phyloP scores from a whole-genome alignment of 371 early-diverging fungal genomes.

The Lichtheimia ornata region DNA sequence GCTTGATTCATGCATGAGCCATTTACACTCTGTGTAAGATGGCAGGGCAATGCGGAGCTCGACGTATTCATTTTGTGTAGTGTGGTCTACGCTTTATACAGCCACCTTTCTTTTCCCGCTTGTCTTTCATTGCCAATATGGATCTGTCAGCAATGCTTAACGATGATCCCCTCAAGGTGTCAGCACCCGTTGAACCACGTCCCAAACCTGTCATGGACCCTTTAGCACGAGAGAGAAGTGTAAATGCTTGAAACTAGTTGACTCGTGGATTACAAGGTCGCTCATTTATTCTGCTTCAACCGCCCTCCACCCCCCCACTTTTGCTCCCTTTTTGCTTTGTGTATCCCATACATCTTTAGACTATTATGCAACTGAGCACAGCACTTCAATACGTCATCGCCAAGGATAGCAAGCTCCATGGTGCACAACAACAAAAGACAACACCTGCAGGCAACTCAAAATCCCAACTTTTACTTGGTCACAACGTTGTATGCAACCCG shows the following conservation, averaged over 20 bases:
- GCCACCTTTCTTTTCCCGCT: conserved; percentile 1
- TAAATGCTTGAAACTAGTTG: no score
- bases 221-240: no score
- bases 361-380: conserved; percentile 13
- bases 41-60: no score
- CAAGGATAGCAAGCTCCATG: conserved; percentile 2
- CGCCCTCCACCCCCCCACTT: no score
- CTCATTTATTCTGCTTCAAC: background rate
- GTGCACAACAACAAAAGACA: conserved; percentile 7
- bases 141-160: conserved; percentile 16
- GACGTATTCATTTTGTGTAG: no score
- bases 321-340: background rate
- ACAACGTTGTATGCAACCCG: conserved; percentile 12
- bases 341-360: background rate
- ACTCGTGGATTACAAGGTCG: no score
- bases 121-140: conserved; percentile 1
- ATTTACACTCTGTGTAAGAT: no score
- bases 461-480: conserved; percentile 11
- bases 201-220: no score
- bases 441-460: background rate
- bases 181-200: no score
- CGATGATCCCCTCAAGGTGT: conserved; percentile 2
- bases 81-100: no score
- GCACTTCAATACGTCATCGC: conserved; percentile 13
- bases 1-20: no score